These are phyloP conservation scores for Botryotinia narcissicola DNA, from an alignment of 2,329 filamentous ascomycete species.

Conservation along the genomic window DNA sequence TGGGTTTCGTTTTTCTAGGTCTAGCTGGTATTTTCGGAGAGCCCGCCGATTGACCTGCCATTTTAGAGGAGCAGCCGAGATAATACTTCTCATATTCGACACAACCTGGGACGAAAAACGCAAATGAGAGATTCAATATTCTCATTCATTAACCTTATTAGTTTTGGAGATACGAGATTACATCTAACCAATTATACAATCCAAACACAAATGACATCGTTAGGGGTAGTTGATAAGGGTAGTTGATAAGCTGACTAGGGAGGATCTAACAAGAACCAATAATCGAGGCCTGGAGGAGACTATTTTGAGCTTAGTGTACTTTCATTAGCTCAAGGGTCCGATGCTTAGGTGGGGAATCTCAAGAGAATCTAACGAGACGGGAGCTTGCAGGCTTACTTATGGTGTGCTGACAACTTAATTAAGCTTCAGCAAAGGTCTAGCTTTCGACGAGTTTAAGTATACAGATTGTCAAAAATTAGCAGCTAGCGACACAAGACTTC, in stretches of 20 bases:
- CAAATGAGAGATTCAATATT: background rate
- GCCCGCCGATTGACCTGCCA: background rate
- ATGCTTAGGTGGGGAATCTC: background rate
- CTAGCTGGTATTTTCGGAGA: background rate
- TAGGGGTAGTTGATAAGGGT: constrained; percentile 12
- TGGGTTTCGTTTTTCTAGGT: background rate
- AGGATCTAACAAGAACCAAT: background rate
- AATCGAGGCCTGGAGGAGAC: too few relatives aligned
- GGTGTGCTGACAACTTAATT: background rate
- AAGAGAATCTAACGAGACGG: background rate
- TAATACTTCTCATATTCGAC: background rate
- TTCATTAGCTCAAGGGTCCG: background rate
- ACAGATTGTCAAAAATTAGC: constrained; percentile 1
- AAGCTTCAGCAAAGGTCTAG: constrained; percentile 3
- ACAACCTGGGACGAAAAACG: background rate
- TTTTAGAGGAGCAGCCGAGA: background rate
- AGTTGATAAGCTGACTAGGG: constrained; percentile 14
- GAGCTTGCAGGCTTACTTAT: background rate
- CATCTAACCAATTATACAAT: background rate
- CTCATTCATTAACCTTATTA: background rate
- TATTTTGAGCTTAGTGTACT: background rate
- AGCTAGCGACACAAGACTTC: background rate
- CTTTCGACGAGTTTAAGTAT: background rate
- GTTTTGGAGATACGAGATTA: background rate
- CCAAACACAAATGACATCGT: background rate